Base-by-base conservation (phyloP, 768 basidiomycete species). In the Collybiopsis confluens region DNA sequence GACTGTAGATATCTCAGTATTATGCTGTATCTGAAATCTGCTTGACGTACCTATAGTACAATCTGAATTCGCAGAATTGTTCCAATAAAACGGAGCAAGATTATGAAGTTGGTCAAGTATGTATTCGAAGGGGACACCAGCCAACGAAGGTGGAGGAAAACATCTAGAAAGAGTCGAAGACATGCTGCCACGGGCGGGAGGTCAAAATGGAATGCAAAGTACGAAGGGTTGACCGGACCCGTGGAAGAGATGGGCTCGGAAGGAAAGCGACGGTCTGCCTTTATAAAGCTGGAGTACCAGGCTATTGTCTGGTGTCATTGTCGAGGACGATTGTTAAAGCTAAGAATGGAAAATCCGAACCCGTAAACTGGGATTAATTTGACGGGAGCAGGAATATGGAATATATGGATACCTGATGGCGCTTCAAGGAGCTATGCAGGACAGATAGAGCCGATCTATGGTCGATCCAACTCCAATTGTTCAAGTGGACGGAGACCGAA, bases 11-110 rank as follows among this genome's bases (percentile, higher is more conserved):
- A 16, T 10, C 55, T 48, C 0, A 36, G 18, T 3, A 26, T 23
- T 6, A 36, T 23, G 23, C 20, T 1, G 5, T 24, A 18, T 26
- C 54, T 42, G 24, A 38, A 21, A 26, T 45, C 41, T 37, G 35
- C 37, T 47, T 33, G 18, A 4, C 20, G 27, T 24, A 90, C 90
- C 77, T 54, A 91, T 76, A 15, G 89, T 89, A 67, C 88, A 92
- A 67, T 92, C 86, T 8, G 88, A 80, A 1, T 83, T 87, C 59
- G 88, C 85, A 54, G 81, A 77, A 58, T 82, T 86, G 62, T 84
- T 79, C 88, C 89, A 90, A 69, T 85, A 88, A 44, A 76, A 70
- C 20, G 80, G 70, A 13, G 87, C 88, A 47, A 90, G 72, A 62
- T 68, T 71, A 68, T 79, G 85, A 38, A 90, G 79, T 65, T 85